These are phyloP conservation scores for Xylariaceae sp. DNA, from an alignment of 2,329 filamentous ascomycete species.

Conservation along the genomic window DNA sequence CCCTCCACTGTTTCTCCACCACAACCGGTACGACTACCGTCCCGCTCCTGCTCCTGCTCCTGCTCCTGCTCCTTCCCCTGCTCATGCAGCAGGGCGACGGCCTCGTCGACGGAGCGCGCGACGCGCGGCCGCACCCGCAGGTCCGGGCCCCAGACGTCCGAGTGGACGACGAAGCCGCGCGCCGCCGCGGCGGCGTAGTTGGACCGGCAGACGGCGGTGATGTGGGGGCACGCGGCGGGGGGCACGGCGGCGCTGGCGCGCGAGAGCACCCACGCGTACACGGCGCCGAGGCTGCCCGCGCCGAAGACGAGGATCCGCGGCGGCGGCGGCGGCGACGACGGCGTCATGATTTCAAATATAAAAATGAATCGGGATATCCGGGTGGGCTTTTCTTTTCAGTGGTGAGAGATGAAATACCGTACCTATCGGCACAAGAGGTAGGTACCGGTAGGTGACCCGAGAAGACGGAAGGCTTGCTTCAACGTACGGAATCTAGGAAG, in stretches of 20 bases:
- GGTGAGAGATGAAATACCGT: too few species aligned
- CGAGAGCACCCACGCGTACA: constrained; percentile 19
- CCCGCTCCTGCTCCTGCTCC: too few species aligned
- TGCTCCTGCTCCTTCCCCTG: constrained; percentile 6
- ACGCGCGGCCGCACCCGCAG: constrained; percentile 19
- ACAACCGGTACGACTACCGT: too few species aligned
- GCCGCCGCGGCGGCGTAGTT: constrained; percentile 21
- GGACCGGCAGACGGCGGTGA: constrained; percentile 24
- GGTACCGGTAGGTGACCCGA: too few species aligned
- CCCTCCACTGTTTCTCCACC: too few species aligned
- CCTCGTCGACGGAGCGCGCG: constrained; percentile 22
- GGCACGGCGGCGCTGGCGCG: constrained; percentile 11
- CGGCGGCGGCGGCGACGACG: too few species aligned
- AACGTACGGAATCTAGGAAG: too few species aligned
- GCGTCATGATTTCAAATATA: too few species aligned
- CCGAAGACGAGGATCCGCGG: constrained; percentile 24
- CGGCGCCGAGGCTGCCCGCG: constrained; percentile 26
- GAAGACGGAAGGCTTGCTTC: too few species aligned
- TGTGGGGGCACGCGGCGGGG: constrained; percentile 15
- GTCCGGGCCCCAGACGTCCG: constrained; percentile 21
- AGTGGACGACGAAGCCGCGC: constrained; percentile 24
- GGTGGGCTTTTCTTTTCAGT: too few species aligned
- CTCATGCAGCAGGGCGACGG: constrained; percentile 9
- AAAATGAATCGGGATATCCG: too few species aligned
- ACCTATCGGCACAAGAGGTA: too few species aligned